Percentiles rank a stretch among this genome's conserved stretches.
Evolutionary conservation across 164 flowering plant species (phyloP).

Genomic region (Vitis riparia): DNA sequence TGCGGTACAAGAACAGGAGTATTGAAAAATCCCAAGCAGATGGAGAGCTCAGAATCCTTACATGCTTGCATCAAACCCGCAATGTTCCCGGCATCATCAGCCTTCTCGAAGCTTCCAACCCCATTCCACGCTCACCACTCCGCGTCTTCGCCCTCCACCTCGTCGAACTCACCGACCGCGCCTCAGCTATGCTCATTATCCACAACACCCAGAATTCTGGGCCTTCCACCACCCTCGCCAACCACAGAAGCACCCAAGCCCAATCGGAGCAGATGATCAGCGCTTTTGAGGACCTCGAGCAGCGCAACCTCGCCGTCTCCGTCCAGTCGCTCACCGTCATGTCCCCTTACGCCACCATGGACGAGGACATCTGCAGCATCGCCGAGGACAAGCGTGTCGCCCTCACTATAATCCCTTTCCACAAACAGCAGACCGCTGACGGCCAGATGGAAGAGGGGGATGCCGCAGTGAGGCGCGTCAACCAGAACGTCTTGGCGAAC

Average conservation of each 20-base stretch:
- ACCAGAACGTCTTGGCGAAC: slow-evolving; percentile 24
- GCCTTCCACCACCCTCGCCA: not conserved
- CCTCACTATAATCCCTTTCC: slow-evolving; percentile 41
- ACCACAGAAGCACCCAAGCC: not conserved
- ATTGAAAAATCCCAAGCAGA: slow-evolving; percentile 19
- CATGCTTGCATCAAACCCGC: slow-evolving; percentile 28
- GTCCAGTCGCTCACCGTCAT: slow-evolving; percentile 32
- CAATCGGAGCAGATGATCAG: slow-evolving; percentile 29
- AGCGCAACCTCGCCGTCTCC: not conserved
- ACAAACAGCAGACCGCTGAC: slow-evolving; percentile 14
- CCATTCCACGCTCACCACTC: slow-evolving; percentile 30
- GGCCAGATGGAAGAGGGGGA: slow-evolving; percentile 25
- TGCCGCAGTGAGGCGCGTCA: slow-evolving; percentile 15
- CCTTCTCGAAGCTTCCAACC: slow-evolving; percentile 29
- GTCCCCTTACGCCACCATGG: slow-evolving; percentile 39
- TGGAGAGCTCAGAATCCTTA: slow-evolving; percentile 33
- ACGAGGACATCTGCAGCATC: slow-evolving; percentile 39
- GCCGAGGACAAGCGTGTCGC: slow-evolving; percentile 35
- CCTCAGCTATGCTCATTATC: slow-evolving; percentile 35
- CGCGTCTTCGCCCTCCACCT: slow-evolving; percentile 40
- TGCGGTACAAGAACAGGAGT: slow-evolving; percentile 26
- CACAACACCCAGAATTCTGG: slow-evolving; percentile 20
- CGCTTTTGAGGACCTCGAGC: slow-evolving; percentile 29
- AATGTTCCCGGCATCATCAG: slow-evolving; percentile 29
- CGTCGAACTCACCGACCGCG: slow-evolving; percentile 40